Conservation (phyloP, 192 early-diverging fungal genomes). For the Coemansia sp. region DNA sequence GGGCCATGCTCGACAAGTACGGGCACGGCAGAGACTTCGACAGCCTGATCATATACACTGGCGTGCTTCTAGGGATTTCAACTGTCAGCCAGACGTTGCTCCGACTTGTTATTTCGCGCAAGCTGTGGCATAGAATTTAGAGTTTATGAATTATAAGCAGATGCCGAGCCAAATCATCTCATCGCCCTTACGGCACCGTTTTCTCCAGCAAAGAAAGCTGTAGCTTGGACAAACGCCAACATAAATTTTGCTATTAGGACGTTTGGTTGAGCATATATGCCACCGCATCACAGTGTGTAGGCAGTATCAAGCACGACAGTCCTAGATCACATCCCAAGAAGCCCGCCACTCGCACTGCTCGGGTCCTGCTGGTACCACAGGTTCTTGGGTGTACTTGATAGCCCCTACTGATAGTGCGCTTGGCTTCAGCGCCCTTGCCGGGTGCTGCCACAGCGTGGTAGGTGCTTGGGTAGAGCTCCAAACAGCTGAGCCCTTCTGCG, state of each 20-base stretch:
- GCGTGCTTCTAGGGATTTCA: slow-evolving; percentile 20
- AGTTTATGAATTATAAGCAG: neutral
- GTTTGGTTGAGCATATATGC: too few species aligned
- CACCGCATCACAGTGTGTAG: too few species aligned
- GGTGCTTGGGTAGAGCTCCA: neutral
- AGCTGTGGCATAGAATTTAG: slow-evolving; percentile 13
- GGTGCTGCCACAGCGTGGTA: neutral
- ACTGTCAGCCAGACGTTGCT: neutral
- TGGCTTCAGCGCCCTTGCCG: neutral
- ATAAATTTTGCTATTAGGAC: neutral
- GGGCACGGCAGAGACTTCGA: slow-evolving; percentile 21
- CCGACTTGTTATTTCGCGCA: slow-evolving; percentile 6
- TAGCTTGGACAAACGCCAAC: neutral
- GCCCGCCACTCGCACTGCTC: slow-evolving; percentile 24
- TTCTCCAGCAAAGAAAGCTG: too few species aligned
- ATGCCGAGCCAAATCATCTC: neutral
- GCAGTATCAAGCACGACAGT: too few species aligned
- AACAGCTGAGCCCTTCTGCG: neutral
- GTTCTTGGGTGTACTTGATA: too few species aligned
- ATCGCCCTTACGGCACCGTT: too few species aligned
- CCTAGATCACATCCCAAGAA: slow-evolving; percentile 38
- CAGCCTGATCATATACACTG: slow-evolving; percentile 32
- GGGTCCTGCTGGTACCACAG: neutral
- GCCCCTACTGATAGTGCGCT: neutral
- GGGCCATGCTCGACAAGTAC: slow-evolving; percentile 29